A percentile compares a stretch with the other conserved stretches of the same genome.
Conservation (phyloP, 2,329 filamentous ascomycete species). For the Xylariaceae sp. region DNA sequence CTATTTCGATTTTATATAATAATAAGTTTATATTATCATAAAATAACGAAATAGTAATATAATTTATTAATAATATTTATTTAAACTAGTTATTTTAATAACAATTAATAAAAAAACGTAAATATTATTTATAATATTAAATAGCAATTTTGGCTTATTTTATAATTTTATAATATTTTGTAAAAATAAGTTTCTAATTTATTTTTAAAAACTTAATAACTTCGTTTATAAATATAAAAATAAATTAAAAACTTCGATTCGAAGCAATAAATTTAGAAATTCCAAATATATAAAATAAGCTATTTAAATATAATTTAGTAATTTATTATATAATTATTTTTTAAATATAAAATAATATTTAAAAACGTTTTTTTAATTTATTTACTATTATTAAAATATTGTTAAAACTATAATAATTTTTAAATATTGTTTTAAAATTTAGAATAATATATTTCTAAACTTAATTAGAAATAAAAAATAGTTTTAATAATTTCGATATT, state of each 20-base stretch:
- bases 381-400: background rate
- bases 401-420: background rate
- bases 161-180: background rate
- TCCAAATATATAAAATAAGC: background rate
- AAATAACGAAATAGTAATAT: background rate
- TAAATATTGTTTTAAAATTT: too few relatives aligned
- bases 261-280: background rate
- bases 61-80: too few relatives aligned
- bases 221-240: too few relatives aligned
- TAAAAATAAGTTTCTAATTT: background rate
- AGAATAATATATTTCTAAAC: background rate
- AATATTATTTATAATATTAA: too few relatives aligned
- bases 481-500: background rate
- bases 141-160: too few relatives aligned
- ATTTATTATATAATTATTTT: background rate
- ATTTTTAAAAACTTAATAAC: too few relatives aligned
- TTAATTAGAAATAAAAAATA: background rate
- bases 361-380: background rate
- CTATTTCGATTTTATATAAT: background rate
- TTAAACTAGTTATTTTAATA: conserved; percentile 4
- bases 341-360: too few relatives aligned
- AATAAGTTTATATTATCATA: conserved; percentile 2
- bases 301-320: too few relatives aligned
- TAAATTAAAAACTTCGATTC: too few relatives aligned
- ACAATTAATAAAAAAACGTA: background rate